Evolutionary conservation across 2,329 filamentous ascomycete genomes (phyloP), one percentile per base, ranked within the genome.

Genomic region (Cryphonectria japonica): DNA sequence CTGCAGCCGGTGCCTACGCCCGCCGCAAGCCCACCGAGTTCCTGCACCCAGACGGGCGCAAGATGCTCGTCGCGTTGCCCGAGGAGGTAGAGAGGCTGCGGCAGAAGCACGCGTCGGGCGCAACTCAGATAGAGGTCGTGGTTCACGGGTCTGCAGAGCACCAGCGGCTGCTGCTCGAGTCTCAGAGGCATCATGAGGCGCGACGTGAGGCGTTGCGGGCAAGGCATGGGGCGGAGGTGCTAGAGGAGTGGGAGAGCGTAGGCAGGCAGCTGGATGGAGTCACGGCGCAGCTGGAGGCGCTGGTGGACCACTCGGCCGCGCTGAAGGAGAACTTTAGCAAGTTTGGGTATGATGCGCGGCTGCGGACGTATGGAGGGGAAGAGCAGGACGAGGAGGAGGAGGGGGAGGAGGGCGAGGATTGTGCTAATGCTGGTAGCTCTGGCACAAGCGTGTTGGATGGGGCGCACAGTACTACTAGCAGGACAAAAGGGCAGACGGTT

Each of bases 321-420:
- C 79, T 91, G 32, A 86, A 88, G 75, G 87, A 87, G 46, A 91
- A 87, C 76, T 91, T 91, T 76, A 84, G 83, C 69, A 88, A 88
- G 75, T 91, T 89, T 79, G 89, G 89, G 1, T 91, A 90, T 76
- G 84, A 83, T 65, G 88, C 88, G 39, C 84, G 87, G 77, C 78
- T 91, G 67, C 81, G 88, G 69, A 86, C 84, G 68, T 86, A 74
- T 66, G 74, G 59, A 34, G 68, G 59, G 11, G 66, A 64, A 32
- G 72, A 66, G 34, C 67, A 62, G 13, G 66, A 66, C 37, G 72
- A 66, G 34, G 71, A 81, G 70, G 79, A 78, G 75, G 76, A 79
- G 75, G 78, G 79, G 74, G 77, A 80, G 75, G 80, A 82, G 82
- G 14, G 14, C 6, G 13, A 3, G 57, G 72, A 66, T 32, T 80